Percentiles rank a stretch among this genome's conserved stretches.
Conservation (phyloP, 2,329 filamentous ascomycete genomes). For the Aureobasidium sp. region DNA sequence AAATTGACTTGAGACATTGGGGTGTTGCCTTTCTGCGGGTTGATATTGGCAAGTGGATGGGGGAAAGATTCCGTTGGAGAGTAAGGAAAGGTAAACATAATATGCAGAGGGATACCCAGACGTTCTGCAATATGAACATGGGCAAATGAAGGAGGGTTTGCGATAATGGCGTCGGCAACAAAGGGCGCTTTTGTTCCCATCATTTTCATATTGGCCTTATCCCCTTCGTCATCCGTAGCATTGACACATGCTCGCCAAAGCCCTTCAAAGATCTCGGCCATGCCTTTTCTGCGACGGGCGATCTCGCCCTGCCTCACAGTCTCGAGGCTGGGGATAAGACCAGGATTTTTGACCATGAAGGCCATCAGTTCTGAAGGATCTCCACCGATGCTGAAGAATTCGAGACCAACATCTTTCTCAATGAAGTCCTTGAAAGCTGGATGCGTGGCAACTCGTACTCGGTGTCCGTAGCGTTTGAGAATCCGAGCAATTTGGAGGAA, state of each 20-base stretch:
- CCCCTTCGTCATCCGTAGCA: constrained; percentile 61
- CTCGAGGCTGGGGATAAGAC: constrained; percentile 66
- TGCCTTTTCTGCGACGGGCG: constrained; percentile 56
- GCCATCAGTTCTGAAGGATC: constrained; percentile 77
- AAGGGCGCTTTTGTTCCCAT: constrained; percentile 55
- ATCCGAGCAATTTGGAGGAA: constrained; percentile 70
- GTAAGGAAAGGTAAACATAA: constrained; percentile 56
- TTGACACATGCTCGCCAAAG: constrained; percentile 76
- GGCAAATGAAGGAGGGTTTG: constrained; percentile 72
- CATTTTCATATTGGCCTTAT: constrained; percentile 53
- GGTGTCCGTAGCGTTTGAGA: constrained; percentile 65
- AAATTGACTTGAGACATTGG: constrained; percentile 63
- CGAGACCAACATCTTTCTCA: constrained; percentile 62
- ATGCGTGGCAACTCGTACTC: constrained; percentile 72
- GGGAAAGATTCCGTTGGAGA: constrained; percentile 69
- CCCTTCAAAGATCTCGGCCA: constrained; percentile 77
- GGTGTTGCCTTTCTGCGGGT: constrained; percentile 49
- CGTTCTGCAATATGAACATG: constrained; percentile 76
- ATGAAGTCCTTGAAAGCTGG: constrained; percentile 71
- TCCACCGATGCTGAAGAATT: constrained; percentile 75
- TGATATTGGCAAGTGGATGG: constrained; percentile 71
- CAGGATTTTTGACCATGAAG: constrained; percentile 81
- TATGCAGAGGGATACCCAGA: constrained; percentile 66
- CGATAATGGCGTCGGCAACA: constrained; percentile 73
- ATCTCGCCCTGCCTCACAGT: constrained; percentile 69